Evolutionary conservation across 192 early-diverging fungal species (phyloP).

Genomic region (Podila verticillata): DNA sequence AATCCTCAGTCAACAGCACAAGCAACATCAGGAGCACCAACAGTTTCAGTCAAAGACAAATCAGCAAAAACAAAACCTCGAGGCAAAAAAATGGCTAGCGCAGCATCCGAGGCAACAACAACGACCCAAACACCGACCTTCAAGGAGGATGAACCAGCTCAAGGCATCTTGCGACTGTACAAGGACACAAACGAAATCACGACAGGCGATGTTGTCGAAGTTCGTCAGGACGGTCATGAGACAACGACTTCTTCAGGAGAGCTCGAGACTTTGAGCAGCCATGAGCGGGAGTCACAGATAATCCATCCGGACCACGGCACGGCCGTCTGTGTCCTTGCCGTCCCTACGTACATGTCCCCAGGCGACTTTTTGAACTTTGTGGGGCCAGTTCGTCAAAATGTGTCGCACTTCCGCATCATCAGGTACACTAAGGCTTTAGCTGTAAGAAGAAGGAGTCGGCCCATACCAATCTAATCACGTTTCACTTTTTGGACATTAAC

Average conservation of each 20-base stretch:
- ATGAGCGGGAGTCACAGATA: slow-evolving; percentile 24
- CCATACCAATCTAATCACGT: too few species aligned
- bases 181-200: slow-evolving; percentile 61
- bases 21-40: not conserved
- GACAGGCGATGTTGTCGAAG: slow-evolving; percentile 21
- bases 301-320: slow-evolving; percentile 50
- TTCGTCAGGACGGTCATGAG: not conserved
- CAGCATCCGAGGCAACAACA: slow-evolving; percentile 8
- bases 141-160: slow-evolving; percentile 13
- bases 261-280: not conserved
- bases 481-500: slow-evolving; percentile 1
- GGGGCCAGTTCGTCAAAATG: slow-evolving; percentile 69
- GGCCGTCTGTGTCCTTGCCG: slow-evolving; percentile 80
- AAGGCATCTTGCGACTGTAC: slow-evolving; percentile 76
- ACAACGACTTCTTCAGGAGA: not conserved
- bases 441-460: not conserved
- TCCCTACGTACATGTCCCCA: slow-evolving; percentile 89
- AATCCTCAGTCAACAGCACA: not conserved
- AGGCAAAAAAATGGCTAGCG: slow-evolving; percentile 12
- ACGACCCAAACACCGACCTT: not conserved
- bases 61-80: not conserved
- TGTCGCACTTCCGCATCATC: slow-evolving; percentile 81
- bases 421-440: slow-evolving; percentile 33
- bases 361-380: slow-evolving; percentile 91
- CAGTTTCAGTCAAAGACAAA: not conserved